A percentile compares a stretch with the other conserved stretches of the same genome.
Conservation (phyloP, 257 asterid species). For the Mentha longifolia region DNA sequence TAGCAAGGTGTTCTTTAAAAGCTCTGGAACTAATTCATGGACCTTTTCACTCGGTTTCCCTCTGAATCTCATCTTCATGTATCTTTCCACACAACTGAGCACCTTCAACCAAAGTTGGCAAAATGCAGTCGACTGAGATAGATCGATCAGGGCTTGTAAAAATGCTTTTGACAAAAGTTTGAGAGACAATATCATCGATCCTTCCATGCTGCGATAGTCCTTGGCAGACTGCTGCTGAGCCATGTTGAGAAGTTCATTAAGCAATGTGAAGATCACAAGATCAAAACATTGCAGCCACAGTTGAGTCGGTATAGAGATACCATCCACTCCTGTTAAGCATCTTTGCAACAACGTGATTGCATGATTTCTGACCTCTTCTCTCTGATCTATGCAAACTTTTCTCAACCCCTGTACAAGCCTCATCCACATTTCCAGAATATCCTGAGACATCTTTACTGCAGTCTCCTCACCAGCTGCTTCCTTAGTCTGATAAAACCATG, state of each 20-base stretch:
- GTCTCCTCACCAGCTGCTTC: constrained; percentile 56
- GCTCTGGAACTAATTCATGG: constrained; percentile 87
- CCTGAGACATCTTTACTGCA: constrained; percentile 70
- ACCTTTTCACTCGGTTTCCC: constrained; percentile 81
- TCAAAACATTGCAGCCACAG: constrained; percentile 84
- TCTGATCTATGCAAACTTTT: constrained; percentile 72
- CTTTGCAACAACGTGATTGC: constrained; percentile 70
- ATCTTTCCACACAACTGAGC: constrained; percentile 60
- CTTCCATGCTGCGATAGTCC: constrained; percentile 81
- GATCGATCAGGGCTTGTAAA: constrained; percentile 60
- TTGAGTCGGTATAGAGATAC: constrained; percentile 57
- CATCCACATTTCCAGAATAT: constrained; percentile 94
- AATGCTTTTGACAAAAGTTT: constrained; percentile 73
- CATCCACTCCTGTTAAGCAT: constrained; percentile 75
- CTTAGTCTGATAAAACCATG: no score
- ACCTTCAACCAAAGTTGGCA: constrained; percentile 72
- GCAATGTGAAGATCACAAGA: constrained; percentile 67
- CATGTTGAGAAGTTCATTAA: constrained; percentile 68
- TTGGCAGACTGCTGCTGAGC: constrained; percentile 64
- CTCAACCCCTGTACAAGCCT: constrained; percentile 83
- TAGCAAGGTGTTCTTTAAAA: constrained; percentile 77
- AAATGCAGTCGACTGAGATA: constrained; percentile 59
- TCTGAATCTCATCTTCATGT: constrained; percentile 66
- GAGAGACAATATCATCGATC: constrained; percentile 64
- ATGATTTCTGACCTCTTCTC: constrained; percentile 89